Percentiles rank a stretch among this genome's conserved stretches.
Evolutionary conservation across 768 basidiomycete genomes (phyloP).

Genomic region (Thelephora ganbajun): DNA sequence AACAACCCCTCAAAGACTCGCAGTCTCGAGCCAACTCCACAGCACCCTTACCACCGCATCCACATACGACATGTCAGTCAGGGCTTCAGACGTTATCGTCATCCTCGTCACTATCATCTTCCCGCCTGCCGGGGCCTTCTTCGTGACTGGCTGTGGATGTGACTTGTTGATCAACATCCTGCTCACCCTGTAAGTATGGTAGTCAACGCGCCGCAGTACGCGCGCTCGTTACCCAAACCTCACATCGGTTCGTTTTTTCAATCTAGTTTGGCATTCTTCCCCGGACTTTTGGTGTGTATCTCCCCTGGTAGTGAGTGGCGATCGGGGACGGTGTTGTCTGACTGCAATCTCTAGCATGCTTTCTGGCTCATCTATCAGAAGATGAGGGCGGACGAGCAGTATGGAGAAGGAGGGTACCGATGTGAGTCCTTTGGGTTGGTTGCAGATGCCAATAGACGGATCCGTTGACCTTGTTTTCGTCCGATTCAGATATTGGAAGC

Average conservation of each 20-base stretch:
- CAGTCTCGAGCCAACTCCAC: no score
- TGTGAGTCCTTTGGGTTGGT: constrained; percentile 45
- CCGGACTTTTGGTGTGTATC: constrained; percentile 36
- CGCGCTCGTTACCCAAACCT: not conserved
- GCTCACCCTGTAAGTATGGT: constrained; percentile 51
- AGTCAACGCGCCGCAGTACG: not conserved
- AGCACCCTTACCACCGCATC: no score
- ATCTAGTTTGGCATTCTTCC: constrained; percentile 60
- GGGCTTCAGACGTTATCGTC: constrained; percentile 62
- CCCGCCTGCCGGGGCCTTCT: constrained; percentile 66
- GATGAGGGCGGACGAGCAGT: constrained; percentile 77
- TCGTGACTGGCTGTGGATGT: constrained; percentile 73
- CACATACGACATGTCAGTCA: constrained; percentile 21
- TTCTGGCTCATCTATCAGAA: constrained; percentile 88
- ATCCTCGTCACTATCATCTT: constrained; percentile 74
- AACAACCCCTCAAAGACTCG: no score
- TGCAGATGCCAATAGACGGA: not conserved
- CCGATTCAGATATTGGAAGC: constrained; percentile 16
- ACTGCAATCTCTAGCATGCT: constrained; percentile 36
- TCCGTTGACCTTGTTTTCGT: not conserved
- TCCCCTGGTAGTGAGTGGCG: not conserved
- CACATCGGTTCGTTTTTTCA: not conserved
- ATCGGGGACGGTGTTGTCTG: not conserved
- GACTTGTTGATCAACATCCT: constrained; percentile 78
- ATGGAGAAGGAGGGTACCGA: constrained; percentile 60